Evolutionary conservation across 306 rosid species (phyloP), one percentile per base, ranked within the genome.

Genomic region (Crotalaria pallida): DNA sequence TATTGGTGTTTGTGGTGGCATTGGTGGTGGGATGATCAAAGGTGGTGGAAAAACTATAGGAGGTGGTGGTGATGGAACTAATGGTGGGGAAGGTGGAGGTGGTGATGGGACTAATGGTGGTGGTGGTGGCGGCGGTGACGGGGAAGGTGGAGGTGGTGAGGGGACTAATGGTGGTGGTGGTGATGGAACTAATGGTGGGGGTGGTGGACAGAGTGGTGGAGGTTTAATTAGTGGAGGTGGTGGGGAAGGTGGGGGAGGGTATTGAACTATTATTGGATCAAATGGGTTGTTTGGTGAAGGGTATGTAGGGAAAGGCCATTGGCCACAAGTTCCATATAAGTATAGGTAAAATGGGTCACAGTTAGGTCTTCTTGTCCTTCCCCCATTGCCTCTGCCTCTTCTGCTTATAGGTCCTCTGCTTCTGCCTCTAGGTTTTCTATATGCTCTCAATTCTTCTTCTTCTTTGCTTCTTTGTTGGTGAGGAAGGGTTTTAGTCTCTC

Each of bases 271-370:
- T 43, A 13, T 4, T 13, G 84, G 89, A 9, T 36, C 24, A 76
- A 87, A 87, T 0, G 96, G 96, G 71, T 89, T 89, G 51, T 85
- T 49, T 40, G 87, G 89, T 41, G 87, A 87, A 41, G 86, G 91
- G 57, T n/a, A 64, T 1, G 79, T 90, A 41, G 89, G 80, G 18
- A 90, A 90, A 72, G 91, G 94, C 94, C 91, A 90, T 53, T 72
- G 85, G 33, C 88, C 89, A 60, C 94, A 87, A 1, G 41, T 40
- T 7, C 51, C 89, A 72, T 77, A 87, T 1, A 90, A 61, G 67
- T 52, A 90, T 19, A 63, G 77, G 79, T 75, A 90, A 33, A 90
- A 74, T 4, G 91, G 89, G 58, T 90, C 96, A 63, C 94, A 87
- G 7, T 31, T 17, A 6, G 73, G 45, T 64, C 81, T 50, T 81